phyloP scores from a whole-genome alignment of 208 protist genomes.

The Leptomonas pyrrhocoris region DNA sequence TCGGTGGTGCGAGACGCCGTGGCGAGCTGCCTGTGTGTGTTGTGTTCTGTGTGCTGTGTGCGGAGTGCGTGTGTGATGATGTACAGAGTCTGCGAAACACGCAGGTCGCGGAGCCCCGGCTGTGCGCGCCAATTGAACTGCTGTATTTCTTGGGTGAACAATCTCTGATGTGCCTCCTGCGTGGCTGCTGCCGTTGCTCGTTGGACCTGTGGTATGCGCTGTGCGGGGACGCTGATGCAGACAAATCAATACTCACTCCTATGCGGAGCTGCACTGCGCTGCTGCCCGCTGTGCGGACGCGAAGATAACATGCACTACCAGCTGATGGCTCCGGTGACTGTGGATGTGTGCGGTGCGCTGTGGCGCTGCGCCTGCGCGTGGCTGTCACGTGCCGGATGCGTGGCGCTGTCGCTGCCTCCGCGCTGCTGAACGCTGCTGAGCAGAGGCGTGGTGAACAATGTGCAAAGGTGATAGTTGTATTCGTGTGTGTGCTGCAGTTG shows the following conservation, averaged over 20 bases:
- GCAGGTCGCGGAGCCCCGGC: slow-evolving; percentile 23
- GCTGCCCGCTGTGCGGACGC: slow-evolving; percentile 38
- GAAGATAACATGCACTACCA: slow-evolving; percentile 69
- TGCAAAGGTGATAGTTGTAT: no score
- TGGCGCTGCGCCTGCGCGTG: not conserved
- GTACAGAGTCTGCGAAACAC: slow-evolving; percentile 30
- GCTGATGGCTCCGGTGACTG: slow-evolving; percentile 20
- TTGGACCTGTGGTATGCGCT: not conserved
- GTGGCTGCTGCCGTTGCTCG: not conserved
- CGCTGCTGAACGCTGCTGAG: no score
- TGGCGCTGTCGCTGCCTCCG: not conserved
- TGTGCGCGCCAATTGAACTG: slow-evolving; percentile 15
- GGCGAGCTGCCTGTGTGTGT: slow-evolving; percentile 1
- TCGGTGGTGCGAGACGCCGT: slow-evolving; percentile 12
- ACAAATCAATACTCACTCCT: slow-evolving; percentile 62
- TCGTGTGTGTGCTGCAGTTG: not conserved
- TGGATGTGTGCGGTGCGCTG: not conserved
- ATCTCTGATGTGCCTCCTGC: slow-evolving; percentile 30
- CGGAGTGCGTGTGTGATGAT: slow-evolving; percentile 25
- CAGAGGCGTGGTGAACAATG: no score
- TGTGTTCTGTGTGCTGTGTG: not conserved
- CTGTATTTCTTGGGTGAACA: slow-evolving; percentile 44
- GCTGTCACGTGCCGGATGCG: not conserved
- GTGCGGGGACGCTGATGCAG: slow-evolving; percentile 33
- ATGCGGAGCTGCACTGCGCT: slow-evolving; percentile 25